A percentile compares a stretch with the other conserved stretches of the same genome.
Conservation (phyloP, 768 basidiomycete species). For the Suillus subalutaceus region DNA sequence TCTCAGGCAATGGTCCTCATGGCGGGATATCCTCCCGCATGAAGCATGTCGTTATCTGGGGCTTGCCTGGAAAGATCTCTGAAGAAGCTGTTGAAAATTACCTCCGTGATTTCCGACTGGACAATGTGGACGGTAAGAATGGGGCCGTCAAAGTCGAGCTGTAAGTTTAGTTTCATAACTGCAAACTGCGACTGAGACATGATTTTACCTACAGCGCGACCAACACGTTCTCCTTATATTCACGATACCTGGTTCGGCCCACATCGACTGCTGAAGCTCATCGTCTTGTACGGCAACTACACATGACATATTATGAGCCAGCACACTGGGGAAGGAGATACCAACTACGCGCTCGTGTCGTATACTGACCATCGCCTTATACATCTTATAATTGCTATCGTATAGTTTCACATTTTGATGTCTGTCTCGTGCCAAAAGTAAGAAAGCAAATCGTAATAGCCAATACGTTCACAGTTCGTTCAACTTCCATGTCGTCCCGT, state of each 20-base stretch:
- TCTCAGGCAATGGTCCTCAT: slow-evolving; percentile 44
- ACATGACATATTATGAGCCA: slow-evolving; percentile 54
- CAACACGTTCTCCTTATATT: slow-evolving; percentile 44
- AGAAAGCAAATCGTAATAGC: slow-evolving; percentile 30
- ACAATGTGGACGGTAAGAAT: slow-evolving; percentile 40
- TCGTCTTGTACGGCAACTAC: slow-evolving; percentile 61
- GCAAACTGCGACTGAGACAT: slow-evolving; percentile 9
- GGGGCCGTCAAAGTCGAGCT: slow-evolving; percentile 51
- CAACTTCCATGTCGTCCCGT: slow-evolving; percentile 66
- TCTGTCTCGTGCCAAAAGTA: slow-evolving; percentile 8
- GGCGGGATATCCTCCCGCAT: slow-evolving; percentile 54
- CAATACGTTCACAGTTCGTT: slow-evolving; percentile 61
- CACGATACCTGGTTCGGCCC: slow-evolving; percentile 60
- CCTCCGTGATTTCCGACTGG: slow-evolving; percentile 49
- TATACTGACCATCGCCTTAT: slow-evolving; percentile 42
- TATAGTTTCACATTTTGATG: slow-evolving; percentile 18
- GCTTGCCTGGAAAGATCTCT: slow-evolving; percentile 55
- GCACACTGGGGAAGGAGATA: slow-evolving; percentile 41
- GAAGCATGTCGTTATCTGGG: slow-evolving; percentile 60
- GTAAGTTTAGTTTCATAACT: slow-evolving; percentile 32
- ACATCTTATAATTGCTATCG: slow-evolving; percentile 15
- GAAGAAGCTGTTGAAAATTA: slow-evolving; percentile 39
- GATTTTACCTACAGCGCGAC: slow-evolving; percentile 33
- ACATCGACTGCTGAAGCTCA: slow-evolving; percentile 67
- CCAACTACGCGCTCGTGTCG: slow-evolving; percentile 48